Percentiles rank a stretch among this genome's conserved stretches.
phyloP scores from a whole-genome alignment of 768 basidiomycete species.

The Infundibulicybe gibba region DNA sequence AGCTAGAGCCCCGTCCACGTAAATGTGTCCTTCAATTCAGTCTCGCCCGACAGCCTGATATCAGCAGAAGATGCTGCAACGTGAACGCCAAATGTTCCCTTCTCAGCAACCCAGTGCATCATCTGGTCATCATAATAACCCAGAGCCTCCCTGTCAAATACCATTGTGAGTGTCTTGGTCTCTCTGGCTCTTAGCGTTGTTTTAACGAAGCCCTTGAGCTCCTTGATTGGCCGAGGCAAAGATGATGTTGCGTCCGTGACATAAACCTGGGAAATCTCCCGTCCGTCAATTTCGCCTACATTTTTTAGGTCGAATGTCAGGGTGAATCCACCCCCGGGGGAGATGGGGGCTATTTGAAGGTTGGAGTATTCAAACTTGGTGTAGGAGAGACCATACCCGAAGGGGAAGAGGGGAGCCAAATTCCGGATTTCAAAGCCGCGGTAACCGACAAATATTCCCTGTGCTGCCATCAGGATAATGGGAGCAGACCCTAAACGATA shows the following conservation, averaged over 20 bases:
- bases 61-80: conserved; percentile 45
- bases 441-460: conserved; percentile 53
- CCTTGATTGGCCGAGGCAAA: conserved; percentile 39
- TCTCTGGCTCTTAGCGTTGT: conserved; percentile 41
- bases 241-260: conserved; percentile 36
- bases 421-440: conserved; percentile 43
- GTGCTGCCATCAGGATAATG: conserved; percentile 1
- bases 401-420: conserved; percentile 45
- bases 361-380: conserved; percentile 51
- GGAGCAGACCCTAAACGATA: conserved; percentile 12
- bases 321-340: conserved; percentile 27
- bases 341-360: conserved; percentile 30
- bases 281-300: conserved; percentile 36
- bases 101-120: conserved; percentile 43
- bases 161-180: conserved; percentile 29
- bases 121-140: conserved; percentile 44
- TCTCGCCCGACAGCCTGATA: conserved; percentile 29
- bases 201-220: conserved; percentile 47
- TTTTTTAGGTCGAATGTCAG: conserved; percentile 45
- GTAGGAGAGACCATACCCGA: conserved; percentile 60
- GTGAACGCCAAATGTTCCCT: conserved; percentile 39
- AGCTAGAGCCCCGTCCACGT: conserved; percentile 39
- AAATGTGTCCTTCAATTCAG: conserved; percentile 29
- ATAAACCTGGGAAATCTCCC: conserved; percentile 47
- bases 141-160: conserved; percentile 44